Percentiles rank a stretch among this genome's conserved stretches.
phyloP scores from a whole-genome alignment of 306 rosid genomes.

The Abrus precatorius region DNA sequence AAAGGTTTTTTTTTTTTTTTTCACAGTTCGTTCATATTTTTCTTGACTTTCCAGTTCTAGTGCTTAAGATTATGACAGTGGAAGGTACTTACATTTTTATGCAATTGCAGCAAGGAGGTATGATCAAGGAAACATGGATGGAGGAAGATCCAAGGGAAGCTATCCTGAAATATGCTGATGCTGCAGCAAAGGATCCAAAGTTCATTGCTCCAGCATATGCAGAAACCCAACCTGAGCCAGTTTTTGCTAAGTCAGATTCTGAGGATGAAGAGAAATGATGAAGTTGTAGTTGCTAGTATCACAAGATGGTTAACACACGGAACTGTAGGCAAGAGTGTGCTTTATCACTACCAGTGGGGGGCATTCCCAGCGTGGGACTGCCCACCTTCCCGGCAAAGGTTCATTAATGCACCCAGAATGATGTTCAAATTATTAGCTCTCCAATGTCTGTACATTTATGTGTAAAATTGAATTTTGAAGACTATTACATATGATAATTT shows the following conservation, averaged over 20 bases:
- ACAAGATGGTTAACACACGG: slow-evolving; percentile 3
- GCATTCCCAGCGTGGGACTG: neutral
- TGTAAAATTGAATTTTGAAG: slow-evolving; percentile 40
- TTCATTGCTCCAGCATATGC: slow-evolving; percentile 98
- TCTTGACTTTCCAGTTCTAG: neutral
- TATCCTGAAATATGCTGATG: slow-evolving; percentile 93
- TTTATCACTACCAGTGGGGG: neutral
- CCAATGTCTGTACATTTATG: slow-evolving; percentile 24
- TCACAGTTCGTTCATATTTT: slow-evolving; percentile 6
- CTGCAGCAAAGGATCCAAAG: slow-evolving; percentile 85
- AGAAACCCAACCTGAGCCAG: slow-evolving; percentile 88
- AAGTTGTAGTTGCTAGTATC: slow-evolving; percentile 25
- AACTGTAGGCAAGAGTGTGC: slow-evolving; percentile 17
- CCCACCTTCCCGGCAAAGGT: neutral
- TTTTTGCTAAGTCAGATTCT: slow-evolving; percentile 88
- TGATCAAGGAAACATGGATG: slow-evolving; percentile 99
- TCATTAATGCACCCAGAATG: neutral
- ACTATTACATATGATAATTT: neutral
- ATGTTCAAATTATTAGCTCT: slow-evolving; percentile 24
- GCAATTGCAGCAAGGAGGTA: slow-evolving; percentile 86
- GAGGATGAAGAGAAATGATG: slow-evolving; percentile 91
- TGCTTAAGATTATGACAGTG: slow-evolving; percentile 31
- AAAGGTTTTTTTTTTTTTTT: slow-evolving; percentile 61
- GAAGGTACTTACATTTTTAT: slow-evolving; percentile 42
- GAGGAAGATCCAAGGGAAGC: slow-evolving; percentile 99